A percentile compares a stretch with the other conserved stretches of the same genome.
Conservation (phyloP, 2,329 filamentous ascomycete species). For the Diplodia intermedia region DNA sequence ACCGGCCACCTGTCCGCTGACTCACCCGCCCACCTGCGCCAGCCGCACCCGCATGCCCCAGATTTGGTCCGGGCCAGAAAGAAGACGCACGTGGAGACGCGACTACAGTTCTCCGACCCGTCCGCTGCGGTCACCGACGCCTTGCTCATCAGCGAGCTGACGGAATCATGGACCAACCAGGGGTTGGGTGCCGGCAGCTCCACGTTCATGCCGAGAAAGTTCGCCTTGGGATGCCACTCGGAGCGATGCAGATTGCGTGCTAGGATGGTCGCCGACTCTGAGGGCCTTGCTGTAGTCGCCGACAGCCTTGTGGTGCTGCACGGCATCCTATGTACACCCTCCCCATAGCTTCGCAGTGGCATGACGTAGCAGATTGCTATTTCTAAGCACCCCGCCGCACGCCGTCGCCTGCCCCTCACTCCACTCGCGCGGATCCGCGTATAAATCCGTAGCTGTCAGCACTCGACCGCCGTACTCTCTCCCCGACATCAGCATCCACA, state of each 20-base stretch:
- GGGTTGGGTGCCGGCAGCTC: neutral
- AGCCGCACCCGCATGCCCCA: neutral
- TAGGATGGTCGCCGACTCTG: no score
- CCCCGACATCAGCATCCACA: conserved; percentile 4
- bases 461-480: neutral
- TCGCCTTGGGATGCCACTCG: neutral
- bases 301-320: neutral
- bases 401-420: conserved; percentile 15
- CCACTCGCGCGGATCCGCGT: conserved; percentile 17
- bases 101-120: neutral
- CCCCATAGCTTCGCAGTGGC: conserved; percentile 1
- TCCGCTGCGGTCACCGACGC: neutral
- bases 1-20: conserved; percentile 1
- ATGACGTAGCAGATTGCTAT: conserved; percentile 20
- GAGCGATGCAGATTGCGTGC: neutral
- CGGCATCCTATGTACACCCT: neutral
- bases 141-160: neutral
- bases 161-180: neutral
- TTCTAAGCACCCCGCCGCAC: conserved; percentile 29
- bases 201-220: neutral
- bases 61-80: neutral
- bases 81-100: neutral
- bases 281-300: no score
- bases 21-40: neutral
- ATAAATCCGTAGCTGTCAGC: neutral